phyloP scores from a whole-genome alignment of 2,329 filamentous ascomycete species.

The Macrophomina phaseolina region DNA sequence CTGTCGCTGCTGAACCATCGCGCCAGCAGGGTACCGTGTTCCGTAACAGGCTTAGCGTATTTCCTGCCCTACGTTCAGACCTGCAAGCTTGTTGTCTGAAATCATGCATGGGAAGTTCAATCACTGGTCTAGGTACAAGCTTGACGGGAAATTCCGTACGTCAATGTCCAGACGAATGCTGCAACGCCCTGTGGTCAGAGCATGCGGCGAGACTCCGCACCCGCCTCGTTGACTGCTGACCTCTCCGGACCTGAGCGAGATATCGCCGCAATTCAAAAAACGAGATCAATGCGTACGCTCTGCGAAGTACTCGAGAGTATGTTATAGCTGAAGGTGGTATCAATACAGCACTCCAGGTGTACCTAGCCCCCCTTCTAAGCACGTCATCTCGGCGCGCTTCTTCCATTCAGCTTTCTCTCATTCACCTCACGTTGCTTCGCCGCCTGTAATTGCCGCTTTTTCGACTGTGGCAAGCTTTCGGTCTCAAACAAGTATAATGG shows the following conservation, averaged over 20 bases:
- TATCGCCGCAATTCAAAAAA: too few relatives aligned
- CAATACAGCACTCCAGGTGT: neutral
- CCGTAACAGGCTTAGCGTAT: neutral
- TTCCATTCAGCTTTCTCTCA: neutral
- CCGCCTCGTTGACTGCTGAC: too few relatives aligned
- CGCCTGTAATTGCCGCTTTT: neutral
- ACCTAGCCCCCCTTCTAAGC: neutral
- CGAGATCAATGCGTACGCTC: too few relatives aligned
- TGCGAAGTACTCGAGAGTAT: neutral
- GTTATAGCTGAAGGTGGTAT: neutral
- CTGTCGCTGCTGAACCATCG: neutral
- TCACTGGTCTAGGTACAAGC: too few relatives aligned
- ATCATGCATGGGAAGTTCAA: too few relatives aligned
- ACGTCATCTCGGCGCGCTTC: constrained; percentile 19
- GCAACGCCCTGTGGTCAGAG: too few relatives aligned
- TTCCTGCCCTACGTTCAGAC: neutral
- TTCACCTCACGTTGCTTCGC: neutral
- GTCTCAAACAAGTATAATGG: neutral
- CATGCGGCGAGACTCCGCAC: too few relatives aligned
- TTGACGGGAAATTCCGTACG: too few relatives aligned
- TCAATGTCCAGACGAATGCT: too few relatives aligned
- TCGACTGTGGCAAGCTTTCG: neutral
- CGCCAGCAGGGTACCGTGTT: neutral
- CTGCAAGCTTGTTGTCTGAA: too few relatives aligned
- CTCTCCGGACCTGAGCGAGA: too few relatives aligned